phyloP scores from a whole-genome alignment of 2,329 filamentous ascomycete genomes.

The Fusarium incarnatum region DNA sequence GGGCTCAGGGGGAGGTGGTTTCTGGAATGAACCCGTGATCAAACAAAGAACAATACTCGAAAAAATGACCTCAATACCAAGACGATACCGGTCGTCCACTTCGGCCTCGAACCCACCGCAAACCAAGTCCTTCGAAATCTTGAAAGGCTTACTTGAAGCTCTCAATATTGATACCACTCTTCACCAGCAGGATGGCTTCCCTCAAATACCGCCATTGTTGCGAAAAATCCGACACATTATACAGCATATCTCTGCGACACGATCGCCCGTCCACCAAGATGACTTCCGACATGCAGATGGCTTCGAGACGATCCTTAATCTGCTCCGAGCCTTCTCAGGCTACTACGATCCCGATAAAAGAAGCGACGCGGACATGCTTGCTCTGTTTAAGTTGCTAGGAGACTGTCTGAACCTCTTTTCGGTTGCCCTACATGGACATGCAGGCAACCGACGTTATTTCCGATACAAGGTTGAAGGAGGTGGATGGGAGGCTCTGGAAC shows the following conservation, averaged over 20 bases:
- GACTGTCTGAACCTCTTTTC: conserved; percentile 79
- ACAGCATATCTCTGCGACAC: conserved; percentile 66
- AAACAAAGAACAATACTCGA: conserved; percentile 26
- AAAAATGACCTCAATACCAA: conserved; percentile 64
- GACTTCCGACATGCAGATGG: conserved; percentile 84
- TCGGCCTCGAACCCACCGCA: conserved; percentile 67
- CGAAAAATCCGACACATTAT: conserved; percentile 73
- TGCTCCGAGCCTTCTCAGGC: conserved; percentile 77
- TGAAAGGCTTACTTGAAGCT: conserved; percentile 65
- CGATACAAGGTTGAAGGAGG: conserved; percentile 78
- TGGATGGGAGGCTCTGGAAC: conserved; percentile 82
- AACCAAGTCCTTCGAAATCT: conserved; percentile 70
- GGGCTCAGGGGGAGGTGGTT: conserved; percentile 49
- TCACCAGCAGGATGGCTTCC: conserved; percentile 57
- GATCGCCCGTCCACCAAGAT: conserved; percentile 72
- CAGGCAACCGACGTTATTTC: conserved; percentile 91
- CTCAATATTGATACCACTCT: conserved; percentile 53
- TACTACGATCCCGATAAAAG: conserved; percentile 78
- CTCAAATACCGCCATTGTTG: conserved; percentile 61
- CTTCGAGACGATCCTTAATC: conserved; percentile 78
- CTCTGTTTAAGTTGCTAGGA: conserved; percentile 76
- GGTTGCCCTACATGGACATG: conserved; percentile 79
- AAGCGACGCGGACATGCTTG: conserved; percentile 70
- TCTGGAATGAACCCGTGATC: conserved; percentile 45
- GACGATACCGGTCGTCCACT: conserved; percentile 73